These are phyloP conservation scores for Tephrocybe rancida DNA, from an alignment of 768 basidiomycete genomes.

Conservation along the genomic window DNA sequence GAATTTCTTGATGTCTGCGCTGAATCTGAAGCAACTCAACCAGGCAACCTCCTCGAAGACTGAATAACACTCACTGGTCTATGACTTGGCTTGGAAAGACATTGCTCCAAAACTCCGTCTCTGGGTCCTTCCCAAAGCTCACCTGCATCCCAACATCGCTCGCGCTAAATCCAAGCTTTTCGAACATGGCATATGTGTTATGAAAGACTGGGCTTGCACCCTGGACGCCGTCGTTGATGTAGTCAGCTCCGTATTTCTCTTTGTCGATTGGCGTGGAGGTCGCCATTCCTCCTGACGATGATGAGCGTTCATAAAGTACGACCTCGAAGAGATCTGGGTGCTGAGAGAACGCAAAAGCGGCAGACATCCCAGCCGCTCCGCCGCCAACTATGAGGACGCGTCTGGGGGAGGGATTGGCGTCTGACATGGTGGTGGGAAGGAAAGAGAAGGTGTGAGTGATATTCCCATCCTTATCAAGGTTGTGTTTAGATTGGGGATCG, in stretches of 20 bases:
- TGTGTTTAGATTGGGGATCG: too few species aligned
- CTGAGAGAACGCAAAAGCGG: conserved; percentile 32
- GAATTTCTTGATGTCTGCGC: conserved; percentile 31
- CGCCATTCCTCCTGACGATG: conserved; percentile 30
- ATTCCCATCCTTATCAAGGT: too few species aligned
- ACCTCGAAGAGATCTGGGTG: conserved; percentile 30
- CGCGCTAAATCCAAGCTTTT: conserved; percentile 29
- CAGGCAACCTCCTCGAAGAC: neutral
- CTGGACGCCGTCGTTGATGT: conserved; percentile 36
- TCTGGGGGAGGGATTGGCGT: conserved; percentile 13
- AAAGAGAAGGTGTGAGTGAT: neutral
- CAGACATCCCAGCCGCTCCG: conserved; percentile 33
- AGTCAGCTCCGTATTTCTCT: conserved; percentile 28
- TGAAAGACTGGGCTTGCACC: conserved; percentile 33
- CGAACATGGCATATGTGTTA: conserved; percentile 32
- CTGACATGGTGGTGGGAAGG: conserved; percentile 4
- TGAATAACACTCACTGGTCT: conserved; percentile 20
- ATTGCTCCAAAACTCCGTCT: conserved; percentile 31
- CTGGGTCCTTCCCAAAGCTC: conserved; percentile 30
- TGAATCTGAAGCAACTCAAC: conserved; percentile 18
- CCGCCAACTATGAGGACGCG: conserved; percentile 32
- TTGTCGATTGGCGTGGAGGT: conserved; percentile 28
- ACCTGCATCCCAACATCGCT: conserved; percentile 33
- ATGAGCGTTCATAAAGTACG: conserved; percentile 29
- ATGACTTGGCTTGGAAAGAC: conserved; percentile 32